phyloP scores from a whole-genome alignment of 352 stramenopile genomes.

The Pseudoperonospora humuli region DNA sequence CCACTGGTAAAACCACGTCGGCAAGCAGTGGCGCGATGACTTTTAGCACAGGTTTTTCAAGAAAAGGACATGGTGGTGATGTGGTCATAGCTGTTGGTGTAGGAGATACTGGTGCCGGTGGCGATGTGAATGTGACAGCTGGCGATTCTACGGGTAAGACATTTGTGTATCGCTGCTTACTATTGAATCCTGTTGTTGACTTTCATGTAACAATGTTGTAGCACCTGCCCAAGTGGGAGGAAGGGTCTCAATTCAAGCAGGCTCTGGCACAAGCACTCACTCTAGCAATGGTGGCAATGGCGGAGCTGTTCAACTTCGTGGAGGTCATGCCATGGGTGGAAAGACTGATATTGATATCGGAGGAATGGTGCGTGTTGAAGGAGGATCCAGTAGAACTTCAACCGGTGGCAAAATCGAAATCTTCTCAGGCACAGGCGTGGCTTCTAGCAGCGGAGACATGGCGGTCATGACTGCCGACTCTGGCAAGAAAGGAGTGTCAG shows the following conservation, averaged over 20 bases:
- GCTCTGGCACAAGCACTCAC: constrained; percentile 40
- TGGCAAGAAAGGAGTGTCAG: constrained; percentile 73
- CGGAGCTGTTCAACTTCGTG: constrained; percentile 40
- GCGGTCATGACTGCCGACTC: constrained; percentile 53
- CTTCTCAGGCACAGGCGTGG: constrained; percentile 33
- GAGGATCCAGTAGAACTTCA: constrained; percentile 34
- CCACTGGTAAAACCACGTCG: constrained; percentile 13
- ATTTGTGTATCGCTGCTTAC: neutral
- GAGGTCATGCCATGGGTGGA: constrained; percentile 46
- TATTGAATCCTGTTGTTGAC: neutral
- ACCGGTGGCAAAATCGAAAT: constrained; percentile 62
- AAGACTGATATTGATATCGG: constrained; percentile 37
- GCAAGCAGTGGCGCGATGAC: constrained; percentile 21
- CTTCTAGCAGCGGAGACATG: constrained; percentile 63
- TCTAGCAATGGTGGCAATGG: constrained; percentile 52
- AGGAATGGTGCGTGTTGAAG: constrained; percentile 55
- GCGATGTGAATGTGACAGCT: constrained; percentile 47
- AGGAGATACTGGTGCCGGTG: constrained; percentile 18
- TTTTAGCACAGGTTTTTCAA: constrained; percentile 18
- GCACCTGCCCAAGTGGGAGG: constrained; percentile 32
- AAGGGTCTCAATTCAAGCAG: constrained; percentile 39
- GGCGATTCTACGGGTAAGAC: constrained; percentile 53
- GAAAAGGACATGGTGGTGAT: constrained; percentile 21
- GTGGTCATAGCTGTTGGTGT: constrained; percentile 19
- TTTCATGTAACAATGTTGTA: constrained; percentile 17